Conservation (phyloP, 495 filamentous ascomycete species). For the Penicillium desertorum region DNA sequence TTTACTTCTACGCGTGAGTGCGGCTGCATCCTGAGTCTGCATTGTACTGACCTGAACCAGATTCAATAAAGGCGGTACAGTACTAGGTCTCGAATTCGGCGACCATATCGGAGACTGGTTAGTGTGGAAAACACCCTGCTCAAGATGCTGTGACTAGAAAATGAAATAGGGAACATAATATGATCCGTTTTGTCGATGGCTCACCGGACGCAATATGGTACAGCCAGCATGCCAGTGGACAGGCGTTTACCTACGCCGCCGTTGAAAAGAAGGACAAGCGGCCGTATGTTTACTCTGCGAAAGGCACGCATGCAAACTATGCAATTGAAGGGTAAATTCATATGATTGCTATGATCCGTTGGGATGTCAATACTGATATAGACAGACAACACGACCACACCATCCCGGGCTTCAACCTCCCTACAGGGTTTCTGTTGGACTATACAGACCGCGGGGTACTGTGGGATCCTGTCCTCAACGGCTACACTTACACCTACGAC, state of each 20-base stretch:
- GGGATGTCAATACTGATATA: neutral
- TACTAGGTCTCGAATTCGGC: slow-evolving; percentile 54
- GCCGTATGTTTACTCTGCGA: slow-evolving; percentile 54
- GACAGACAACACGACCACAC: slow-evolving; percentile 54
- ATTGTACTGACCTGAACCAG: slow-evolving; percentile 23
- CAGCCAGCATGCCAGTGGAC: slow-evolving; percentile 60
- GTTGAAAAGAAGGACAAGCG: slow-evolving; percentile 53
- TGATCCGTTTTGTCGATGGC: slow-evolving; percentile 64
- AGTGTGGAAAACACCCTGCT: neutral
- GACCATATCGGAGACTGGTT: slow-evolving; percentile 66
- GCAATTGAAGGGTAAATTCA: slow-evolving; percentile 46
- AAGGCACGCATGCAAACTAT: slow-evolving; percentile 61
- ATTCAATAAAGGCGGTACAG: slow-evolving; percentile 52
- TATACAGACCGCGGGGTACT: slow-evolving; percentile 54
- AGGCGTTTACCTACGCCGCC: slow-evolving; percentile 61
- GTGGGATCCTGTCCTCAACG: slow-evolving; percentile 55
- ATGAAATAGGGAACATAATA: slow-evolving; percentile 58
- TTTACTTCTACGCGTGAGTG: slow-evolving; percentile 64
- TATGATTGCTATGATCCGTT: neutral
- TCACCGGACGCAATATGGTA: slow-evolving; percentile 60
- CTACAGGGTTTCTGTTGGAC: slow-evolving; percentile 61
- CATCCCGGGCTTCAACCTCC: slow-evolving; percentile 64
- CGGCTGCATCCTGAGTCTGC: neutral
- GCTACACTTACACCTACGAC: slow-evolving; percentile 53
- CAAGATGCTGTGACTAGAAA: neutral